Conservation (phyloP, 768 basidiomycete species). For the Infundibulicybe gibba region DNA sequence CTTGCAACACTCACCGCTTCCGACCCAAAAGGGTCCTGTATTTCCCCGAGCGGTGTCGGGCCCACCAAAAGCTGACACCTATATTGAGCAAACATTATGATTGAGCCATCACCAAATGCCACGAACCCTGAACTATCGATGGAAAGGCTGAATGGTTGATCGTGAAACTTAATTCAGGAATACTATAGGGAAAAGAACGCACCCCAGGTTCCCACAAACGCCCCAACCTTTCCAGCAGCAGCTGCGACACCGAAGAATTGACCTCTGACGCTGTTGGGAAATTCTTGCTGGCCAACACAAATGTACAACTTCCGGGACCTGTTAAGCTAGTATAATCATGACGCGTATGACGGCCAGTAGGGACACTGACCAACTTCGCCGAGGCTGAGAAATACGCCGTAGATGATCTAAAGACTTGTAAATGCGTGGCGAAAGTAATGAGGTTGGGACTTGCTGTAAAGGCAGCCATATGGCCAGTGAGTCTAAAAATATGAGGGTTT, state of each 20-base stretch:
- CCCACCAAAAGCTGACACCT: constrained; percentile 57
- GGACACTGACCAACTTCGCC: constrained; percentile 69
- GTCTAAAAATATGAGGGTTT: constrained; percentile 19
- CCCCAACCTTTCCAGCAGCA: constrained; percentile 80
- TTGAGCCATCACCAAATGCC: not conserved
- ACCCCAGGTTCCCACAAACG: constrained; percentile 81
- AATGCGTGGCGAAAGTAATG: too few species aligned
- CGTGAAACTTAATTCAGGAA: not conserved
- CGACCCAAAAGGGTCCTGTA: constrained; percentile 87
- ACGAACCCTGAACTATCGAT: constrained; percentile 55
- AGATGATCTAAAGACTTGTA: constrained; percentile 51
- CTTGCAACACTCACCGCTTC: constrained; percentile 41
- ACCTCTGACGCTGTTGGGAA: constrained; percentile 82
- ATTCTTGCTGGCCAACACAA: constrained; percentile 78
- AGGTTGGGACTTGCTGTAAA: constrained; percentile 52
- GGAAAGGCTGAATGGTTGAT: constrained; percentile 46
- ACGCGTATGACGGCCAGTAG: too few species aligned
- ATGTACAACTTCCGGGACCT: constrained; percentile 65
- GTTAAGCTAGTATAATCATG: too few species aligned
- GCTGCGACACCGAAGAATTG: constrained; percentile 87
- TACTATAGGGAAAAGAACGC: constrained; percentile 14
- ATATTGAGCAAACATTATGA: constrained; percentile 1
- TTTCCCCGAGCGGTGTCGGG: constrained; percentile 47
- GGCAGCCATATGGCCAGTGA: constrained; percentile 62
- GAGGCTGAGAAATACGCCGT: constrained; percentile 86